Base-by-base conservation (phyloP, 768 basidiomycete genomes). In the Tephrocybe rancida region DNA sequence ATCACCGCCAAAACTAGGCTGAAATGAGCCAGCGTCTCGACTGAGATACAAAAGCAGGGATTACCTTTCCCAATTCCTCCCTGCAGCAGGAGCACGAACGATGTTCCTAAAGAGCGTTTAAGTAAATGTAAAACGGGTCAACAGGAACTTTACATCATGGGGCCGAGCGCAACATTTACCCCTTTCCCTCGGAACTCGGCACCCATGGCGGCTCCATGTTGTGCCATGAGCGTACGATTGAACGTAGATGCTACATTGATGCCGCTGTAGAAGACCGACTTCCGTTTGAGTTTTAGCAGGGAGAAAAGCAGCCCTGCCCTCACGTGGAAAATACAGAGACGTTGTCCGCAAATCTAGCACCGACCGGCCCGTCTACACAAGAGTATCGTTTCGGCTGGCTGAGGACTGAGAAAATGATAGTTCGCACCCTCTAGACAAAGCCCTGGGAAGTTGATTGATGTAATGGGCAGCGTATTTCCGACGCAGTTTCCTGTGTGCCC, bases 181-280 rank as follows among this genome's bases (percentile, higher is more conserved):
- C 87, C 87, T 65, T 85, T 84, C 35, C 78, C 82, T 41, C 72
- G 73, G 68, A 82, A 82, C 62, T 88, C 87, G 21, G 72, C 64
- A 1, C 85, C 86, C 64, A 88, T 76, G 0, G 82, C 81, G 16
- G 64, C 65, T 10, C 82, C 86, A 32, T 85, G 74, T 44, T 75
- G 69, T 56, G 78, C 73, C 71, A 87, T 85, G 24, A 88, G 68
- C 5, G 73, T 75, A 32, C 81, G 73, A 56, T 81, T 80, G 61
- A 80, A 82, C 37, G 80, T 80, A 9, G 80, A 73, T 19, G 76
- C 81, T n/a, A 72, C 74, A 55, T 82, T 80, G 58, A 82, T 79
- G 2, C 69, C 78, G 26, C 78, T 80, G 52, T 5, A 37, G 29
- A 9, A 13, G 10, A 37, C 16, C 4, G 35, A 37, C 7, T 13